Evolutionary conservation across 805 yeast genomes (phyloP), one percentile per base, ranked within the genome.

Genomic region (Nakazawaea ambrosiae): DNA sequence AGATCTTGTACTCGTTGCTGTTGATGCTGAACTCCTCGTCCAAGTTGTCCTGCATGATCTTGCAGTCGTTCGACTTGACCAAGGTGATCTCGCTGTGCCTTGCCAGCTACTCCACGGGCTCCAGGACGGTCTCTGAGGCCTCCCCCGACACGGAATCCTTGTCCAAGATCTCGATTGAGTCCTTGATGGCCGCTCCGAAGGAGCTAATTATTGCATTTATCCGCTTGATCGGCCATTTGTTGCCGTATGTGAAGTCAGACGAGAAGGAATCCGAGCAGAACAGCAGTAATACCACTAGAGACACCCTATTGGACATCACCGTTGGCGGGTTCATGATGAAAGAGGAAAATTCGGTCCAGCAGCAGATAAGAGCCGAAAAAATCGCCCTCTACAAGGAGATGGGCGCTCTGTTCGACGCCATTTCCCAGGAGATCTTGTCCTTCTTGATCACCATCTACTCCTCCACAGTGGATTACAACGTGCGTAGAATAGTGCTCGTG

Each of bases 171-270:
- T 63, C 86, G 4, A 73, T 81, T 32, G 95, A 84, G 49, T 73
- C 85, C 0, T 56, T 87, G 27, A 80, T 85, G 76, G 73, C 79
- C 37, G 73, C 78, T 2, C 88, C 90, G 0, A 81, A 78, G 46
- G 81, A 78, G n/a, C 52, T 83, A 20, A 55, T 82, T 15, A 46
- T 71, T 2, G 63, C 74, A 11, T 63, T 80, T 15, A 57, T 85
- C 15, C 67, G 70, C 28, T 61, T 86, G 34, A 58, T 82, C 5
- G 70, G 75, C 2, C 63, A 71, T 23, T 45, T 84, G 2, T 55
- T 86, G 15, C 95, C 95, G 1, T 54, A 53, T 22, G 47, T 51
- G 2, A 40, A 44, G 1, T 27, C 45, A 19, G 27, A 22, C 10
- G 24, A 22, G 10, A 8, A 8, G 24, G 20, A 28, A 16, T n/a